Evolutionary conservation across 106 monocot species (phyloP).

Genomic region (Apostasia ramifera): DNA sequence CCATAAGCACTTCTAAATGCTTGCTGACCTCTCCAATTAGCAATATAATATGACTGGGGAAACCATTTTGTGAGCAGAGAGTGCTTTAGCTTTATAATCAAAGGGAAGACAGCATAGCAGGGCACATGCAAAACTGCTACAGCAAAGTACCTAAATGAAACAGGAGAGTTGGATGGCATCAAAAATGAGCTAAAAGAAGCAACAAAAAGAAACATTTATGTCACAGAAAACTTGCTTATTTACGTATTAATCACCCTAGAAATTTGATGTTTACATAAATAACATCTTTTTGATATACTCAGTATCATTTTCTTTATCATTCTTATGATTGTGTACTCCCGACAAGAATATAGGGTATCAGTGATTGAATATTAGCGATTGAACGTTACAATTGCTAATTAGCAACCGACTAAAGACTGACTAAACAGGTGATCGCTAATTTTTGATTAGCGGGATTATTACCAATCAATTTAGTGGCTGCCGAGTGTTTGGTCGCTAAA

Average conservation of each 20-base stretch:
- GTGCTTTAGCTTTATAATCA: constrained; percentile 44
- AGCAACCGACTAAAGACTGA: no score
- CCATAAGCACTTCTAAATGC: no score
- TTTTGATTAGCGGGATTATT: no score
- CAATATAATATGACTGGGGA: constrained; percentile 25
- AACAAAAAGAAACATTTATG: background rate
- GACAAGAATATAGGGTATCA: no score
- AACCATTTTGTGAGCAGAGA: constrained; percentile 27
- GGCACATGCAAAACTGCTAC: constrained; percentile 46
- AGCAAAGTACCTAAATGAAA: constrained; percentile 24
- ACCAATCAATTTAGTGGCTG: no score
- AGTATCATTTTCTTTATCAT: no score
- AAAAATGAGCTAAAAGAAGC: background rate
- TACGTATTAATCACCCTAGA: background rate
- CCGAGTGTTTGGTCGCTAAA: no score
- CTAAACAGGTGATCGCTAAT: no score
- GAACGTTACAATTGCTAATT: no score
- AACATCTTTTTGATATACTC: no score
- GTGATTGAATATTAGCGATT: no score
- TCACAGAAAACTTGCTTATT: background rate
- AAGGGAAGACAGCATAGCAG: constrained; percentile 38
- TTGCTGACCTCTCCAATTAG: background rate
- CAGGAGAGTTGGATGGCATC: background rate
- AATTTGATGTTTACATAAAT: background rate
- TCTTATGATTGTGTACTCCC: no score